Evolutionary conservation across 2,329 filamentous ascomycete genomes (phyloP).

Genomic region (Neophaeococcomyces mojaviensis): DNA sequence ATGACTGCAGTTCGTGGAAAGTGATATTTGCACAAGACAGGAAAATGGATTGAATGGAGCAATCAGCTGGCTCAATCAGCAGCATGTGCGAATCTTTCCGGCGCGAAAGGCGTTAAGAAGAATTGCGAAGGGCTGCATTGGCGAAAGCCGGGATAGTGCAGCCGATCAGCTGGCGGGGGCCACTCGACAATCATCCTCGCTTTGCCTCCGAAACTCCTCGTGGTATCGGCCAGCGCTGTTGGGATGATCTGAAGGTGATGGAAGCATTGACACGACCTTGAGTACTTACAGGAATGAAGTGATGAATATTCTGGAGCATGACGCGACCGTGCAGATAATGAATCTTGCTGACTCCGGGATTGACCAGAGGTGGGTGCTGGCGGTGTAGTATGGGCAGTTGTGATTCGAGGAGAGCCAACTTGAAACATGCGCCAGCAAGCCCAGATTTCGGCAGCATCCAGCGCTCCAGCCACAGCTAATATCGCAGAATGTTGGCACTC

Average conservation of each 20-base stretch:
- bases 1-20: background rate
- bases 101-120: background rate
- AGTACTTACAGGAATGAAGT: background rate
- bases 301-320: background rate
- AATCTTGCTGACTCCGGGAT: background rate
- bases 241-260: no score
- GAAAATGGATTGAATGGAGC: background rate
- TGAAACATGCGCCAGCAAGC: background rate
- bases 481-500: background rate
- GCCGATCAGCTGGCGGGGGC: no score
- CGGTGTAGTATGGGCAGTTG: background rate
- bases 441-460: background rate
- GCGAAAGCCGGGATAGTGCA: background rate
- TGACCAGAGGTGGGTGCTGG: background rate
- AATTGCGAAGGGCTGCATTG: background rate
- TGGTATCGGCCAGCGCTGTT: no score
- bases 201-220: no score
- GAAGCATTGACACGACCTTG: no score
- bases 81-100: background rate
- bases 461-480: conserved; percentile 3
- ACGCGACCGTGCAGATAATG: background rate
- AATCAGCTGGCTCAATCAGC: background rate
- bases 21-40: background rate
- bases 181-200: no score
- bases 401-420: background rate